phyloP scores from a whole-genome alignment of 2,329 filamentous ascomycete species.

The Remersonia thermophila region DNA sequence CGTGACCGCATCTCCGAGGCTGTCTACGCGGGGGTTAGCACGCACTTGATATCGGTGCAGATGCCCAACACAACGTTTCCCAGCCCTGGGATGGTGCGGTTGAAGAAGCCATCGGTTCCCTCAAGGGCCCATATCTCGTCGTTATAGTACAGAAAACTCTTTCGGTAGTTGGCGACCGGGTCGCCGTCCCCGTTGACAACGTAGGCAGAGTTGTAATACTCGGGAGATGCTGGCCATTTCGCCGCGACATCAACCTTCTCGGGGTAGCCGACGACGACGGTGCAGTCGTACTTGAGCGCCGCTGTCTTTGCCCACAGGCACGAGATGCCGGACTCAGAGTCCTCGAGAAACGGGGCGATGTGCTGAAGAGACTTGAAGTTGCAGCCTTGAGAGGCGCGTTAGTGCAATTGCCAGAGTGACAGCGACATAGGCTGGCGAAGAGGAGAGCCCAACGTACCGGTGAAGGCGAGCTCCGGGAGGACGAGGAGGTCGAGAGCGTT shows the following conservation, averaged over 20 bases:
- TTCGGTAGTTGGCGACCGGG: slow-evolving; percentile 48
- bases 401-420: neutral
- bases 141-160: slow-evolving; percentile 44
- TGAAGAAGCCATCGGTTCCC: slow-evolving; percentile 38
- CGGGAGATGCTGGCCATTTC: slow-evolving; percentile 38
- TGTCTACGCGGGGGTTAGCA: slow-evolving; percentile 15
- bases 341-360: slow-evolving; percentile 58
- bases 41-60: slow-evolving; percentile 54
- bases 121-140: slow-evolving; percentile 52
- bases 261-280: slow-evolving; percentile 62
- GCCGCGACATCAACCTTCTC: slow-evolving; percentile 46
- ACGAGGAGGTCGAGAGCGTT: slow-evolving; percentile 62
- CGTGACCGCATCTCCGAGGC: neutral
- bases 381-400: slow-evolving; percentile 41
- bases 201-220: slow-evolving; percentile 45
- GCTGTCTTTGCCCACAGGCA: slow-evolving; percentile 59
- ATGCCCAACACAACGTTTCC: slow-evolving; percentile 47
- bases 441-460: slow-evolving; percentile 35
- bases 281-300: slow-evolving; percentile 54
- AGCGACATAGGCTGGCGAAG: neutral
- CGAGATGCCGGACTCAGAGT: slow-evolving; percentile 49
- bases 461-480: slow-evolving; percentile 65
- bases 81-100: slow-evolving; percentile 31
- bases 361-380: slow-evolving; percentile 60
- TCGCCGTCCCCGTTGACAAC: slow-evolving; percentile 47